Evolutionary conservation across 768 basidiomycete genomes (phyloP).

Genomic region (Tricholoma hemisulphureum): DNA sequence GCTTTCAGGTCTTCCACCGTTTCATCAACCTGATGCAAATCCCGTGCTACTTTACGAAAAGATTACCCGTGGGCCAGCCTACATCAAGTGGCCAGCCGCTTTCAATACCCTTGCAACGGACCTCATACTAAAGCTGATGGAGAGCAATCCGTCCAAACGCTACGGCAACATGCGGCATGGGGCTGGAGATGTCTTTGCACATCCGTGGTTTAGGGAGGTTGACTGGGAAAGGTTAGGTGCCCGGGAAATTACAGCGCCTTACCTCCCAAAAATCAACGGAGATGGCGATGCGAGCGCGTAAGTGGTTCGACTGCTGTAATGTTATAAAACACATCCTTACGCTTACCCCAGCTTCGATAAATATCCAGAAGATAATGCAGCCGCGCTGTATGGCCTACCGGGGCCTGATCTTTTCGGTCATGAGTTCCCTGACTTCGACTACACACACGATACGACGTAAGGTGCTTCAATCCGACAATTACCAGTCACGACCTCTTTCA

Average conservation of each 20-base stretch:
- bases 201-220: constrained; percentile 93
- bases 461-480: neutral
- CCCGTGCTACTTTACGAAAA: constrained; percentile 90
- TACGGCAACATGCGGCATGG: constrained; percentile 89
- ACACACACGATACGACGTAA: constrained; percentile 38
- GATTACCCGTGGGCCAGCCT: constrained; percentile 73
- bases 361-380: constrained; percentile 73
- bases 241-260: constrained; percentile 92
- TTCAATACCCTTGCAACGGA: constrained; percentile 78
- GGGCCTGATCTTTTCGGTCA: constrained; percentile 61
- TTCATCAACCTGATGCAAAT: constrained; percentile 83
- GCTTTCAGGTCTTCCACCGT: constrained; percentile 94
- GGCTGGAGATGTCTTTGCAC: constrained; percentile 87
- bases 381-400: constrained; percentile 56
- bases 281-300: constrained; percentile 96
- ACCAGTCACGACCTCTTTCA: neutral
- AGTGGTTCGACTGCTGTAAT: constrained; percentile 30
- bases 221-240: constrained; percentile 80
- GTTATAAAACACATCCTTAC: constrained; percentile 12
- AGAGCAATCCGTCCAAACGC: constrained; percentile 81
- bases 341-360: constrained; percentile 58
- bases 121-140: constrained; percentile 88
- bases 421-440: constrained; percentile 79
- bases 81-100: constrained; percentile 75
- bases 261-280: constrained; percentile 85